Percentiles rank a stretch among this genome's conserved stretches.
These are phyloP conservation scores for Fomes fomentarius DNA, from an alignment of 1,284 basidiomycete species.

Conservation along the genomic window DNA sequence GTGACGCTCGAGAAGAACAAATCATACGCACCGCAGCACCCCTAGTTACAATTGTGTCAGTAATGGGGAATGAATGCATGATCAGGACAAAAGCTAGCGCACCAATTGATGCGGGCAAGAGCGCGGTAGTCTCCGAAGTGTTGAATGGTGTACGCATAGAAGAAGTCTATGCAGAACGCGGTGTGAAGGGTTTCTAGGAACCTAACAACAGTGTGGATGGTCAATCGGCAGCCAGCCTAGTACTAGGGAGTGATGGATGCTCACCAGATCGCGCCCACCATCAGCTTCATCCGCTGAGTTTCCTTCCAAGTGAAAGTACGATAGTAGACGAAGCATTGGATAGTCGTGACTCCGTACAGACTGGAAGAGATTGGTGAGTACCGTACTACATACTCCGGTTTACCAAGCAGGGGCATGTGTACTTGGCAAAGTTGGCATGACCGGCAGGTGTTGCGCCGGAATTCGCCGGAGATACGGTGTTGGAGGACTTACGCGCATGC, in stretches of 20 bases:
- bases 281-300: conserved; percentile 3
- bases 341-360: conserved; percentile 13
- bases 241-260: neutral
- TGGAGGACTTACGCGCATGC: conserved; percentile 8
- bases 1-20: no score
- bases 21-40: no score
- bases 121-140: conserved; percentile 13
- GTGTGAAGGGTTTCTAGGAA: conserved; percentile 12
- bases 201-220: neutral
- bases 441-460: no score
- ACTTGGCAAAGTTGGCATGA: neutral
- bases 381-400: no score
- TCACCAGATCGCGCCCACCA: conserved; percentile 8
- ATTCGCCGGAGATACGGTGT: neutral
- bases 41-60: no score
- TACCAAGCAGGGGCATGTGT: no score
- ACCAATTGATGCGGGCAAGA: conserved; percentile 10
- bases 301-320: neutral
- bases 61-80: no score
- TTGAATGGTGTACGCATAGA: conserved; percentile 7
- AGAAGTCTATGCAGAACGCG: conserved; percentile 10
- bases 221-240: neutral
- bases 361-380: no score
- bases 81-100: neutral
- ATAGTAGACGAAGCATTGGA: conserved; percentile 12